These are phyloP conservation scores for Jimgerdemannia flammicorona DNA, from an alignment of 192 early-diverging fungal species.

Conservation along the genomic window DNA sequence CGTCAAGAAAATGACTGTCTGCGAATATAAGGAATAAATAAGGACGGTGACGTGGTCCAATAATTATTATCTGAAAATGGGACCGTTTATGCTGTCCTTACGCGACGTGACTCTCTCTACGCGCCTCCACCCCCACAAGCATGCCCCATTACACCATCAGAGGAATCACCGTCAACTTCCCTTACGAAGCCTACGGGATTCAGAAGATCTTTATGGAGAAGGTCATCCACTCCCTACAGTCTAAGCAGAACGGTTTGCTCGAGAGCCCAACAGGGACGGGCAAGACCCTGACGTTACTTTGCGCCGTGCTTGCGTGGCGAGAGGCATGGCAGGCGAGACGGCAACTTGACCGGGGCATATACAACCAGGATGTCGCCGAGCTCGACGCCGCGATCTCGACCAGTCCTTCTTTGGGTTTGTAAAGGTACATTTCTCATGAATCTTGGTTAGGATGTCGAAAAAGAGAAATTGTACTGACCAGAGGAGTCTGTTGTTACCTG, in stretches of 20 bases:
- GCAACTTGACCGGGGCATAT: slow-evolving; percentile 7
- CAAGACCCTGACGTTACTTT: slow-evolving; percentile 72
- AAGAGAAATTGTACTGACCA: not conserved
- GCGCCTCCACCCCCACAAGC: too few species aligned
- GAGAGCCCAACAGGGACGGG: slow-evolving; percentile 74
- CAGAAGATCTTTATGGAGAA: slow-evolving; percentile 65
- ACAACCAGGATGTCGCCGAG: not conserved
- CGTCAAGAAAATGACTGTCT: slow-evolving; percentile 3
- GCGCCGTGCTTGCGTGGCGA: slow-evolving; percentile 67
- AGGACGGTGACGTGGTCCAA: too few species aligned
- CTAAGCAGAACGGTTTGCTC: slow-evolving; percentile 55
- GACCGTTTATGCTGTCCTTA: too few species aligned
- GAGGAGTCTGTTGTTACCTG: not conserved
- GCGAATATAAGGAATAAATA: too few species aligned
- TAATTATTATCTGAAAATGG: too few species aligned
- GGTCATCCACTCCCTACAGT: slow-evolving; percentile 51
- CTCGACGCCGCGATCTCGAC: slow-evolving; percentile 6
- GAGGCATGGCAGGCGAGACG: slow-evolving; percentile 32
- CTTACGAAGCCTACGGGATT: slow-evolving; percentile 61
- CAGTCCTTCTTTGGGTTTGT: slow-evolving; percentile 6
- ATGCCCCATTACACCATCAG: slow-evolving; percentile 31
- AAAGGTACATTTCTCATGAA: slow-evolving; percentile 15
- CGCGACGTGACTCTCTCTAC: too few species aligned
- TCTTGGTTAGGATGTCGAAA: slow-evolving; percentile 29
- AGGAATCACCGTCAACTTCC: slow-evolving; percentile 58